Evolutionary conservation across 345 rosid species (phyloP).

Genomic region (Salix caprea): DNA sequence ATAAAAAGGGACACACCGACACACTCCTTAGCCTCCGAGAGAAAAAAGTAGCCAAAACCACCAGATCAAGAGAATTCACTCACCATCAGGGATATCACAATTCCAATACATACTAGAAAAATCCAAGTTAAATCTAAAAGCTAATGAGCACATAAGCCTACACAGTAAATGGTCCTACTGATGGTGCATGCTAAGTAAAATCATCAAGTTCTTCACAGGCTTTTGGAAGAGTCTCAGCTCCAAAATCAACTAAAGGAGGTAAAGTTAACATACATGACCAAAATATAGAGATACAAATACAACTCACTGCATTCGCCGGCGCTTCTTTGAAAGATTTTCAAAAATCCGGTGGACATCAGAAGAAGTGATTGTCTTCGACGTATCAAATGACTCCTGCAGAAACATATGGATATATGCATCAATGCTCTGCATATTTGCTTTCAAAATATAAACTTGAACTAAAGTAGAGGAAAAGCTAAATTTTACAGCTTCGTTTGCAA

Average conservation of each 20-base stretch:
- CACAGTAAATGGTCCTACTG: neutral
- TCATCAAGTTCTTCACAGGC: neutral
- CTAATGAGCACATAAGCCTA: slow-evolving; percentile 1
- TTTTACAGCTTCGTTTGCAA: neutral
- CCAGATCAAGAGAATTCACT: neutral
- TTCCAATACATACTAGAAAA: neutral
- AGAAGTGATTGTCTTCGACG: slow-evolving; percentile 78
- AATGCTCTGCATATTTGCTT: neutral
- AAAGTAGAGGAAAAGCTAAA: neutral
- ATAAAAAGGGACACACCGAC: neutral
- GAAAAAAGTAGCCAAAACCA: neutral
- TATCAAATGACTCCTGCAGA: slow-evolving; percentile 65
- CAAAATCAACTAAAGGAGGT: slow-evolving; percentile 4
- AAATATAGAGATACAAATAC: neutral
- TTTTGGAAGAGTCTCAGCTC: slow-evolving; percentile 8
- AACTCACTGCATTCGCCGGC: slow-evolving; percentile 47
- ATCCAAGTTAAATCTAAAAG: neutral
- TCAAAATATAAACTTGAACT: neutral
- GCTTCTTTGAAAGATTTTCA: slow-evolving; percentile 86
- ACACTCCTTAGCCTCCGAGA: neutral
- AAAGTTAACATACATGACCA: neutral
- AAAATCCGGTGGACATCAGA: slow-evolving; percentile 81
- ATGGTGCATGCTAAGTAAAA: neutral
- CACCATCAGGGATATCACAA: neutral
- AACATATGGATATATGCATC: neutral